These are phyloP conservation scores for Stephanodiscus minutulus DNA, from an alignment of 108 stramenopile species.

Conservation along the genomic window DNA sequence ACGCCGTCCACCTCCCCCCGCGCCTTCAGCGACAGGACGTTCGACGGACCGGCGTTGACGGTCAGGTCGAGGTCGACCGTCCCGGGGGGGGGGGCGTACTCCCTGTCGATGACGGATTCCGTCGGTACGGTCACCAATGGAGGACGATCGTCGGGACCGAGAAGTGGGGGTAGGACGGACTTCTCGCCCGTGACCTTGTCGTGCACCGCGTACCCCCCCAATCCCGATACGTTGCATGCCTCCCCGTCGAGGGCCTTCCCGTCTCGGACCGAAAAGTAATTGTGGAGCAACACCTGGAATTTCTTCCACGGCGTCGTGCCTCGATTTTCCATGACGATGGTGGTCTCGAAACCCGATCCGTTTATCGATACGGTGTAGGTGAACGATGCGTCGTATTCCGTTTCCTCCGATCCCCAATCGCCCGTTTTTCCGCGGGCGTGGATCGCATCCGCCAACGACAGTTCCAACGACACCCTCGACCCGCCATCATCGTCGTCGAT, in stretches of 20 bases:
- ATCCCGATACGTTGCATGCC: conserved; percentile 63
- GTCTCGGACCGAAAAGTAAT: conserved; percentile 66
- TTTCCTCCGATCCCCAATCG: conserved; percentile 56
- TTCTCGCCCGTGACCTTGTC: conserved; percentile 65
- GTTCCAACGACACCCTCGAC: conserved; percentile 56
- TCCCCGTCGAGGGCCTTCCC: conserved; percentile 56
- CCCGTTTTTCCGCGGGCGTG: conserved; percentile 69
- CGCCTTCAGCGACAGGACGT: conserved; percentile 41
- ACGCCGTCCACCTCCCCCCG: conserved; percentile 55
- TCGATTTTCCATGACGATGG: conserved; percentile 64
- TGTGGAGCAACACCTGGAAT: conserved; percentile 79
- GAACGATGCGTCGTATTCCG: conserved; percentile 35
- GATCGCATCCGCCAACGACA: conserved; percentile 64
- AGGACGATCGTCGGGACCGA: conserved; percentile 41
- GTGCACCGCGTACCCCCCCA: conserved; percentile 54
- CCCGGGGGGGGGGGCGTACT: conserved; percentile 63
- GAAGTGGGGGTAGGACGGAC: no score
- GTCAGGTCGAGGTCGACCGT: conserved; percentile 54
- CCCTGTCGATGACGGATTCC: conserved; percentile 54
- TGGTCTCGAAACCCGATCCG: conserved; percentile 55
- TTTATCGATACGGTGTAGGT: conserved; percentile 55
- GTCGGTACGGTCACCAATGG: conserved; percentile 49
- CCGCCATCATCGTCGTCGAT: conserved; percentile 48
- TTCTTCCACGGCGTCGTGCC: conserved; percentile 39
- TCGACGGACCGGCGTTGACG: conserved; percentile 51